Base-by-base conservation (phyloP, 345 rosid species). In the Trapa bicornis region DNA sequence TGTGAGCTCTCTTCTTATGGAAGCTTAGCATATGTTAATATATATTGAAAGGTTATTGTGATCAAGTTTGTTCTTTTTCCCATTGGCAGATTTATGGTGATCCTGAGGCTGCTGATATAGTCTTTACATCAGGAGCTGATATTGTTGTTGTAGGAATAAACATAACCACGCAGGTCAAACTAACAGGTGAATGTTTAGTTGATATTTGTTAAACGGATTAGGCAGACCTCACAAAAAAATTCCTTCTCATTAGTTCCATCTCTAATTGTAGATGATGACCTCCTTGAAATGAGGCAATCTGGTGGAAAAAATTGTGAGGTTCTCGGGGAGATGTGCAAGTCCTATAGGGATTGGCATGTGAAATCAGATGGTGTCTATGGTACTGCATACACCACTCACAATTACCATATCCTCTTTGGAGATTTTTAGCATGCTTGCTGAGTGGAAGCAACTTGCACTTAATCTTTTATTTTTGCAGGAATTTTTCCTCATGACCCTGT, bases 51-150 rank as follows among this genome's bases (percentile, higher is more conserved):
- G 29, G 2, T 10, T 50, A 50, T 3, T 0, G 7, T 45, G 48
- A 41, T 56, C 39, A 33, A 61, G 22, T 33, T 2, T 48, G 22
- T 16, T 29, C 39, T 47, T 41, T 47, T 10, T 17, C 54, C 35
- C 14, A 52, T 29, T 47, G 72, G 54, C 83, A 94, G 99, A 91
- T 94, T 58, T 82, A 86, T 71, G 91, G 95, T 72, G 99, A 94
- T 72, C 96, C 97, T 17, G 97, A 94, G 78, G 99, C 99, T 37
- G 97, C 97, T 42, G 99, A 91, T 78, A 67, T 91, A 11, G 97
- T 94, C 78, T 89, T 94, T 69, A 94, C 97, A 13, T 94, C 85
- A 6, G 97, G 97, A 42, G 99, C 97, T 47, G 76, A 87, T 80
- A 83, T 91, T 58, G 74, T 67, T 52, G 88, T 89, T 68, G 92